phyloP scores from a whole-genome alignment of 2,329 filamentous ascomycete genomes.

The Cadophora luteo-olivacea region DNA sequence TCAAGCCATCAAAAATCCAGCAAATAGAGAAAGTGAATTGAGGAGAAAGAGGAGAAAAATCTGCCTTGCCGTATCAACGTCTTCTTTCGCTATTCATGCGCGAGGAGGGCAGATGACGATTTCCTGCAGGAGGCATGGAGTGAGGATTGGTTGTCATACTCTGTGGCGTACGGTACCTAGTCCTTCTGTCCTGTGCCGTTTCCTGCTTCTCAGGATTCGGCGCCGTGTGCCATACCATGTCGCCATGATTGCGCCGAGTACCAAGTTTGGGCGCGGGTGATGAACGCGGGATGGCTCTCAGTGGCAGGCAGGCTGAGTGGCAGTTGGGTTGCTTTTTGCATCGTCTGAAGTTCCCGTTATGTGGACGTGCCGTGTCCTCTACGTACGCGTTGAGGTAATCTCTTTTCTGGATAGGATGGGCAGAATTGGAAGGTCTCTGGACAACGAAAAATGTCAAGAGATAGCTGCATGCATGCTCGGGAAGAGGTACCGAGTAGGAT shows the following conservation, averaged over 20 bases:
- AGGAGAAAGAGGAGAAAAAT: not conserved
- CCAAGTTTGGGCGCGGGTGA: constrained; percentile 7
- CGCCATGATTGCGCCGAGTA: constrained; percentile 12
- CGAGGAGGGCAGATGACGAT: not conserved
- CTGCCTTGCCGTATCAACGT: not conserved
- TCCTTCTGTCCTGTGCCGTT: not conserved
- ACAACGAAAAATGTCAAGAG: not conserved
- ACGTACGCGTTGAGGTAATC: too few relatives aligned
- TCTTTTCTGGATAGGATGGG: not conserved
- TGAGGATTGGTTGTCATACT: constrained; percentile 3
- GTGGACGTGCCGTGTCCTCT: not conserved
- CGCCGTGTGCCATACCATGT: not conserved
- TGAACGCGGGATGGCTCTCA: constrained; percentile 4
- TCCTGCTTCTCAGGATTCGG: not conserved
- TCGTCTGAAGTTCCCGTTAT: not conserved
- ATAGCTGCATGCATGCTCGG: not conserved
- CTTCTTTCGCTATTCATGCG: not conserved
- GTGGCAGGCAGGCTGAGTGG: not conserved
- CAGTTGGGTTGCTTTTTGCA: not conserved
- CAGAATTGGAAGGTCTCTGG: not conserved
- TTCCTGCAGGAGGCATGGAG: constrained; percentile 10
- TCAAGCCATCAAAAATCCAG: not conserved
- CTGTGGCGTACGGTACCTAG: constrained; percentile 8
- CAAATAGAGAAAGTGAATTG: not conserved
- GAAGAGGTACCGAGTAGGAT: not conserved